These are phyloP conservation scores for Puccinia novopanici DNA, from an alignment of 1,284 basidiomycete species.

Conservation along the genomic window DNA sequence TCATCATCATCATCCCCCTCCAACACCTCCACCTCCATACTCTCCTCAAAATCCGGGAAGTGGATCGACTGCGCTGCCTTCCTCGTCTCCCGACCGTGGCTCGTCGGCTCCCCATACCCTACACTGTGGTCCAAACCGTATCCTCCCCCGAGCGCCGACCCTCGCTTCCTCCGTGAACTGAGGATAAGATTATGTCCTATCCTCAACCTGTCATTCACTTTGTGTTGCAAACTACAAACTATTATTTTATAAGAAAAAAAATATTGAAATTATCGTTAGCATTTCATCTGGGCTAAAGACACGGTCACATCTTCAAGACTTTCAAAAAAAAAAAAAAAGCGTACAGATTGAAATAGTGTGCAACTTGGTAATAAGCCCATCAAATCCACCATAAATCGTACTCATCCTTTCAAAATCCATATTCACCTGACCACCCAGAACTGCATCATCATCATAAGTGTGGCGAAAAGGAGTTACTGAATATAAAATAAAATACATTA, in stretches of 20 bases:
- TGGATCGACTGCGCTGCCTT: neutral
- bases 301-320: neutral
- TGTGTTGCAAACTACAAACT: slow-evolving; percentile 50
- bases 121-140: neutral
- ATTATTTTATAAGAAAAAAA: neutral
- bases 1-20: neutral
- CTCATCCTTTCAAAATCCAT: slow-evolving; percentile 37
- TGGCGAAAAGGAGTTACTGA: too few relatives aligned
- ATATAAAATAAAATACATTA: neutral
- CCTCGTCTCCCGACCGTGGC: neutral
- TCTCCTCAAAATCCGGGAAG: slow-evolving; percentile 6
- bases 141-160: neutral
- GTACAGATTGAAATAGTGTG: slow-evolving; percentile 43
- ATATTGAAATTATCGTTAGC: too few relatives aligned
- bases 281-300: too few relatives aligned
- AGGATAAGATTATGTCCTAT: slow-evolving; percentile 1
- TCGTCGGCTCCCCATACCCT: neutral
- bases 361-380: slow-evolving; percentile 26
- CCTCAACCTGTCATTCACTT: slow-evolving; percentile 40
- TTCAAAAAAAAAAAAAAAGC: neutral
- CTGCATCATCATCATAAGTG: too few relatives aligned
- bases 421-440: slow-evolving; percentile 1
- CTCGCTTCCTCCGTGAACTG: slow-evolving; percentile 2
- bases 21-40: neutral
- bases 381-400: slow-evolving; percentile 19